Conservation (phyloP, 108 stramenopile species). For the Discostella pseudostelligera region DNA sequence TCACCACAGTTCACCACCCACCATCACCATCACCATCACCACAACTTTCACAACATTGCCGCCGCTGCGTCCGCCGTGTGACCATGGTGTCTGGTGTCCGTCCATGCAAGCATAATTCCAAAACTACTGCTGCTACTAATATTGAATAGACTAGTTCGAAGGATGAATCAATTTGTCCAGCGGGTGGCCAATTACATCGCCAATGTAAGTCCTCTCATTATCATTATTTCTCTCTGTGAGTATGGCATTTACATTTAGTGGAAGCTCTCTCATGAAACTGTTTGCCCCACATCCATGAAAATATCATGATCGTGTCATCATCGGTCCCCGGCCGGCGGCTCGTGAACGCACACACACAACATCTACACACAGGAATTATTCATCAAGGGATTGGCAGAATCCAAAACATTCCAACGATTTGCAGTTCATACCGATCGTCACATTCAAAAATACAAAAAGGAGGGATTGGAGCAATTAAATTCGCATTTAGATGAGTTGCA, state of each 20-base stretch:
- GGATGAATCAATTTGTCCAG: constrained; percentile 67
- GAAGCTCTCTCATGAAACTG: no score
- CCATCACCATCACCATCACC: not conserved
- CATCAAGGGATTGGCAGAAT: constrained; percentile 83
- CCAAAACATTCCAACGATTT: constrained; percentile 79
- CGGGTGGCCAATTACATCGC: constrained; percentile 76
- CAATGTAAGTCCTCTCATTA: constrained; percentile 50
- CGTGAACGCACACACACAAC: not conserved
- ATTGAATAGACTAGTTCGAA: not conserved
- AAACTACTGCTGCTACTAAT: no score
- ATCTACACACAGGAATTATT: constrained; percentile 54
- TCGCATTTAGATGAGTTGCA: constrained; percentile 65
- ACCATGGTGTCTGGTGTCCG: not conserved
- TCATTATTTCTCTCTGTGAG: no score
- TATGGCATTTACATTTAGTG: no score
- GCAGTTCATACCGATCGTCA: constrained; percentile 73
- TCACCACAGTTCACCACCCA: no score
- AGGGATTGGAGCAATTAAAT: constrained; percentile 64
- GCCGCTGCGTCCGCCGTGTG: not conserved
- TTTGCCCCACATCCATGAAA: no score
- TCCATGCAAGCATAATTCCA: no score
- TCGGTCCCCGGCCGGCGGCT: no score
- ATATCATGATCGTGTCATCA: no score
- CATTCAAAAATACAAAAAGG: constrained; percentile 64
- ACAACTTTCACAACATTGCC: not conserved